Evolutionary conservation across 2,329 filamentous ascomycete species (phyloP).

Genomic region (Diaporthe sp.): DNA sequence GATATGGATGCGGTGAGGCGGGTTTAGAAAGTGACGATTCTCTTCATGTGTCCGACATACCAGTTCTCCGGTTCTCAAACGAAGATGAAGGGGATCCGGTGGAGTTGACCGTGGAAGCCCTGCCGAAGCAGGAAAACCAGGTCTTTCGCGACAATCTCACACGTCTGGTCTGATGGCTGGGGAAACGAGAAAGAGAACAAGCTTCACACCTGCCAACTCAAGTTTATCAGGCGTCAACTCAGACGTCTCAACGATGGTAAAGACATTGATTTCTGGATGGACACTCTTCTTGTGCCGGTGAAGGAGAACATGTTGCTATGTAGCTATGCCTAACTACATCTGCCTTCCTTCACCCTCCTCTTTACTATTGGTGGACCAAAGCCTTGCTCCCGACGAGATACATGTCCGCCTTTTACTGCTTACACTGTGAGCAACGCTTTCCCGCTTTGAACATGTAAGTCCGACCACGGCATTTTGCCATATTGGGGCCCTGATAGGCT

Average conservation of each 20-base stretch:
- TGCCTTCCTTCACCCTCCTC: no score
- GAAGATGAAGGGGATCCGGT: background rate
- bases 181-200: background rate
- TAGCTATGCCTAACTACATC: no score
- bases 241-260: background rate
- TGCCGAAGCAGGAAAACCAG: background rate
- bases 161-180: background rate
- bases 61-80: background rate
- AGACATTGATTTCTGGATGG: background rate
- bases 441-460: no score
- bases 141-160: background rate
- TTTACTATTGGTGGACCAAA: no score
- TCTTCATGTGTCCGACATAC: background rate
- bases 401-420: no score
- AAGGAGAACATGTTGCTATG: background rate
- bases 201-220: background rate
- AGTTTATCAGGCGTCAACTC: background rate
- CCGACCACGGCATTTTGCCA: no score
- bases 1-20: background rate
- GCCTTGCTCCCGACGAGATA: no score
- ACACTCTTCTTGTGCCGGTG: background rate
- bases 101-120: background rate
- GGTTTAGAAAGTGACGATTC: background rate
- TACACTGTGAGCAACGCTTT: no score
- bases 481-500: no score